Base-by-base conservation (phyloP, 441 rosid genomes). In the Bruguiera hainesii region DNA sequence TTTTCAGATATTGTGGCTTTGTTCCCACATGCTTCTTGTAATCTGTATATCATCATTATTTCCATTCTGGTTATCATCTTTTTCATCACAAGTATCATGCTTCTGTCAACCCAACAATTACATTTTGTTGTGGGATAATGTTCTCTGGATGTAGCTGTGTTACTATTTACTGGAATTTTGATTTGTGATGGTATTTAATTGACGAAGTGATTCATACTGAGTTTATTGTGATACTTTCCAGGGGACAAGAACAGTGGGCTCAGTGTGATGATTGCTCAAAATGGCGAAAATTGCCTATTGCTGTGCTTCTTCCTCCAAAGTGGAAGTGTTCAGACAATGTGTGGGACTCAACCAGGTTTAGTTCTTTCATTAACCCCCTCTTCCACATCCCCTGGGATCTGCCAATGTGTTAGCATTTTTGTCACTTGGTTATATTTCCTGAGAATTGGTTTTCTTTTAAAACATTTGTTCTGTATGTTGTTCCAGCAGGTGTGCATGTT, bases 201-300 rank as follows among this genome's bases (percentile, higher is more conserved):
- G 21, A 31, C 9, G 49, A 37, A 51, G 52, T 11, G 59, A 59
- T 56, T n/a, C 49, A 49, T 10, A 30, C 60, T 70, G 55, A 70
- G 65, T 69, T 67, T 28, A n/a, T 33, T 39, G 59, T 39, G 25
- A 59, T 30, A 46, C 68, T 53, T 29, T 19, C 21, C 87, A 95
- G 98, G 75, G 86, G 63, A 64, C 83, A 78, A 33, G 91, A 82
- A 61, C 96, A 86, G 78, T 95, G 99, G 98, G 91, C 84, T 50
- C 87, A 85, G 62, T 94, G 99, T 71, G 99, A 94, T 63, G 84
- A 86, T 72, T 94, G 99, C 79, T 83, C 75, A 56, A 94, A 91
- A 81, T 94, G 97, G 99, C 77, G 96, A 78, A 87, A 82, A 79
- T 78, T 95, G 78, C 95, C 97, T 3, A 33, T 67, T 30, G 86